Percentiles rank a stretch among this genome's conserved stretches.
Evolutionary conservation across 345 rosid species (phyloP).

Genomic region (Salix viminalis): DNA sequence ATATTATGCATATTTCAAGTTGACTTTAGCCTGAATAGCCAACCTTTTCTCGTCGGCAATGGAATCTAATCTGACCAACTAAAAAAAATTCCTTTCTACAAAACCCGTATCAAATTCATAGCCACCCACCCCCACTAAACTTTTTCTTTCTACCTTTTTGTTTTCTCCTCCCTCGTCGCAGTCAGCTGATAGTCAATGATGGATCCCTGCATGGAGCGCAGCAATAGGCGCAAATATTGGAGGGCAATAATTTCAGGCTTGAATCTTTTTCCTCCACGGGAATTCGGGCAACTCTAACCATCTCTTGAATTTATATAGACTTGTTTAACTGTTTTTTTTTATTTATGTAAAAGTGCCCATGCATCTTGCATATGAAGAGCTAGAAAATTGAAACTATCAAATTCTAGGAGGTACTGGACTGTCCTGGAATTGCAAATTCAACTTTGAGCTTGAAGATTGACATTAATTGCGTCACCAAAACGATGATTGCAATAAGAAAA

Average conservation of each 20-base stretch:
- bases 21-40: conserved; percentile 9
- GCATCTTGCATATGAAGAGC: background rate
- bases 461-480: background rate
- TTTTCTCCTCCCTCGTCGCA: background rate
- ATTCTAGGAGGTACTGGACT: background rate
- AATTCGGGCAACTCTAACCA: background rate
- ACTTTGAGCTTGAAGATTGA: background rate
- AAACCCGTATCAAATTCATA: background rate
- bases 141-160: background rate
- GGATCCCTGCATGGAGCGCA: background rate
- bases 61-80: background rate
- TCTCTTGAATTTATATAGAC: background rate
- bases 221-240: background rate
- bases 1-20: background rate
- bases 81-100: background rate
- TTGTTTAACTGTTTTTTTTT: too few species aligned
- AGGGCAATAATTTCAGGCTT: too few species aligned
- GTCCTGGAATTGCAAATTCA: background rate
- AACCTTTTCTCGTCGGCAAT: background rate
- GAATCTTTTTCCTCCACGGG: background rate
- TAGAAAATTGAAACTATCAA: too few species aligned
- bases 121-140: background rate
- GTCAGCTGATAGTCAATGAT: background rate
- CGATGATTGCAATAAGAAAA: background rate
- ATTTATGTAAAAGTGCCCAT: background rate